Percentiles rank a stretch among this genome's conserved stretches.
phyloP scores from a whole-genome alignment of 208 protist species.

The Trypanosoma avium region DNA sequence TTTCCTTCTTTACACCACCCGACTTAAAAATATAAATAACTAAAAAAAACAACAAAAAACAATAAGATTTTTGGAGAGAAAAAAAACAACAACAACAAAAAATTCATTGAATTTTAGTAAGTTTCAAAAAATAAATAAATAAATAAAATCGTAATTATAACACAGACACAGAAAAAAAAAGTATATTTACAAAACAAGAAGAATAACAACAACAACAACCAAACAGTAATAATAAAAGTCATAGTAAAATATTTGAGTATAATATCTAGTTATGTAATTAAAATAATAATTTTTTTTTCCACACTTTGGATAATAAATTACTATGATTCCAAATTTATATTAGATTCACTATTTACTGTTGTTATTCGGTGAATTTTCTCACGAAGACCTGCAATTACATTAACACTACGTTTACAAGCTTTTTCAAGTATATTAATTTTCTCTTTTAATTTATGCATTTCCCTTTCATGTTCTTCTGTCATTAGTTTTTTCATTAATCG shows the following conservation, averaged over 20 bases:
- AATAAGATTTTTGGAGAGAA: constrained; percentile 1
- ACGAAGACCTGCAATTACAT: constrained; percentile 63
- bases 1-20: constrained; percentile 3
- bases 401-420: constrained; percentile 47
- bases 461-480: constrained; percentile 4
- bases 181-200: no score
- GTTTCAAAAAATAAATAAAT: no score
- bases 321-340: no score
- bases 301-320: no score
- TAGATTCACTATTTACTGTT: background rate
- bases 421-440: constrained; percentile 50
- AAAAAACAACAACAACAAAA: background rate
- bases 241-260: no score
- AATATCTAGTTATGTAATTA: no score
- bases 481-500: constrained; percentile 26
- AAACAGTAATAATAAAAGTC: no score
- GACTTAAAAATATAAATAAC: constrained; percentile 13
- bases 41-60: constrained; percentile 6
- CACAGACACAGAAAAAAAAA: no score
- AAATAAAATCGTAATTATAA: no score
- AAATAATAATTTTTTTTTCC: background rate
- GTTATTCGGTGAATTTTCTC: constrained; percentile 44
- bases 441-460: constrained; percentile 17
- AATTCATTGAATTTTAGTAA: no score
- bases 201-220: no score